Evolutionary conservation across 2,329 filamentous ascomycete genomes (phyloP).

Genomic region (Trichoderma oligosporum): DNA sequence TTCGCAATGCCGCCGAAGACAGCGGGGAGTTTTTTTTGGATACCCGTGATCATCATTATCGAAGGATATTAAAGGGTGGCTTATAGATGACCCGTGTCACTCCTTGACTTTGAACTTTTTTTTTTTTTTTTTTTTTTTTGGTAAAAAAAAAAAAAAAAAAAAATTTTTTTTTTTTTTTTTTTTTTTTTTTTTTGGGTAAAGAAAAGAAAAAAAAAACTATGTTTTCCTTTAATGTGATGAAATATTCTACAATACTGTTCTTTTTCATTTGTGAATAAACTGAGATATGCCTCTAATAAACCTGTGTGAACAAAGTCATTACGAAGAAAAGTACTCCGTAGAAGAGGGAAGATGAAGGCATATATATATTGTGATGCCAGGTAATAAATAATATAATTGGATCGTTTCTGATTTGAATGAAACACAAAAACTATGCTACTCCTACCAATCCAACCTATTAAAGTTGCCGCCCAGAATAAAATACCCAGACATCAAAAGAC

Average conservation of each 20-base stretch:
- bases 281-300: constrained; percentile 7
- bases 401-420: constrained; percentile 7
- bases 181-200: background rate
- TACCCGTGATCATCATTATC: constrained; percentile 16
- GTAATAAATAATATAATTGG: background rate
- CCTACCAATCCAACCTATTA: background rate
- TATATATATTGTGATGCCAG: constrained; percentile 1
- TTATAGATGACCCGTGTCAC: constrained; percentile 15
- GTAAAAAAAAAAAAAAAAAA: background rate
- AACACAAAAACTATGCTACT: background rate
- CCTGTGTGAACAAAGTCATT: background rate
- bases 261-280: constrained; percentile 7
- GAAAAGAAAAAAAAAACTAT: background rate
- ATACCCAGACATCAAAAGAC: too few relatives aligned
- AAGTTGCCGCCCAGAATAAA: background rate
- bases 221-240: constrained; percentile 10
- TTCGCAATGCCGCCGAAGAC: constrained; percentile 2
- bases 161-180: background rate
- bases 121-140: constrained; percentile 4
- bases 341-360: background rate
- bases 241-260: background rate
- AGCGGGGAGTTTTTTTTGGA: constrained; percentile 21
- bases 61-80: constrained; percentile 13
- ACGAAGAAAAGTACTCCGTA: background rate
- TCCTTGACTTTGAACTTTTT: background rate